Conservation (phyloP, 2,329 filamentous ascomycete species). For the Fusarium graminum region DNA sequence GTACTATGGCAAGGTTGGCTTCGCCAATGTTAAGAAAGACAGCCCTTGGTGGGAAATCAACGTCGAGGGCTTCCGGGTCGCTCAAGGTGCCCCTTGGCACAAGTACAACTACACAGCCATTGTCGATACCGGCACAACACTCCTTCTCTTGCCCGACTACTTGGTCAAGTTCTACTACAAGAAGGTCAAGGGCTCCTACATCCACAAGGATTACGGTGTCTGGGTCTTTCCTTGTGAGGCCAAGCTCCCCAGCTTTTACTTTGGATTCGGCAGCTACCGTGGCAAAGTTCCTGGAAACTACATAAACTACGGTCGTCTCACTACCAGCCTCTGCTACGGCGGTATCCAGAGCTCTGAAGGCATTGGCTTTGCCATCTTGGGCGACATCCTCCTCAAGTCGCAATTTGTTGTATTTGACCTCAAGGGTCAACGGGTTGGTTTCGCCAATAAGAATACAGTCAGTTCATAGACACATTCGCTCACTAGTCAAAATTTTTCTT, state of each 20-base stretch:
- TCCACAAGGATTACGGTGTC: slow-evolving; percentile 63
- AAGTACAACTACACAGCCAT: slow-evolving; percentile 64
- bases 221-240: slow-evolving; percentile 70
- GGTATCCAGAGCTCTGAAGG: slow-evolving; percentile 55
- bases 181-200: slow-evolving; percentile 64
- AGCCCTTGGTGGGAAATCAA: slow-evolving; percentile 74
- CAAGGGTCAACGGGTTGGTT: slow-evolving; percentile 51
- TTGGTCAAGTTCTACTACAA: slow-evolving; percentile 72
- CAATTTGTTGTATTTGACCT: slow-evolving; percentile 60
- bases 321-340: slow-evolving; percentile 52
- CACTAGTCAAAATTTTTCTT: slow-evolving; percentile 2
- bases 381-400: slow-evolving; percentile 60
- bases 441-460: slow-evolving; percentile 55
- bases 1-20: slow-evolving; percentile 70
- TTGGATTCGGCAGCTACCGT: slow-evolving; percentile 53
- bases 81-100: slow-evolving; percentile 46
- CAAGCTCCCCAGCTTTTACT: slow-evolving; percentile 60
- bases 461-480: background rate
- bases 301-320: slow-evolving; percentile 54
- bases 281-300: slow-evolving; percentile 55
- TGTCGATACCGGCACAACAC: slow-evolving; percentile 78
- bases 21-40: slow-evolving; percentile 63
- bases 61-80: slow-evolving; percentile 68
- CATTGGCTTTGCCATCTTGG: slow-evolving; percentile 56
- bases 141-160: slow-evolving; percentile 68